These are phyloP conservation scores for Linderniella brevidens DNA, from an alignment of 257 asterid species.

Conservation along the genomic window DNA sequence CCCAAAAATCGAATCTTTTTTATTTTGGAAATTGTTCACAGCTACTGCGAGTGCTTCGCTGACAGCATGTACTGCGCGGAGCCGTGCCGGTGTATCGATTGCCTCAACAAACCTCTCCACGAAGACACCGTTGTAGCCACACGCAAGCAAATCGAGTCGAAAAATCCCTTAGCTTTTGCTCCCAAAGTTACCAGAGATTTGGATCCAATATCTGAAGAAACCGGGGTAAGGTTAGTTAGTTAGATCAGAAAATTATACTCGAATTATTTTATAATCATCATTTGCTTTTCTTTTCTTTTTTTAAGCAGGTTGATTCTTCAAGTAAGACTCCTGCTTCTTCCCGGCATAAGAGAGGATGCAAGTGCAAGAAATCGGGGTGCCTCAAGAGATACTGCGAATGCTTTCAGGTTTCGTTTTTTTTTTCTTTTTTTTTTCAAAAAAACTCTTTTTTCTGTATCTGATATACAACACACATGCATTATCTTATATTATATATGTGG, in stretches of 20 bases:
- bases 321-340: slow-evolving; percentile 96
- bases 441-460: background rate
- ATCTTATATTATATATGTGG: no score
- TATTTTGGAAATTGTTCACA: slow-evolving; percentile 20
- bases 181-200: slow-evolving; percentile 67
- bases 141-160: slow-evolving; percentile 87
- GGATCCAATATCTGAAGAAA: slow-evolving; percentile 34
- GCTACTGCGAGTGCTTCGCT: slow-evolving; percentile 95
- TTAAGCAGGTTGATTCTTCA: slow-evolving; percentile 53
- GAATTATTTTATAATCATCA: background rate
- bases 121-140: slow-evolving; percentile 92
- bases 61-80: slow-evolving; percentile 70
- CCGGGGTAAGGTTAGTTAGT: slow-evolving; percentile 20
- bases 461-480: no score
- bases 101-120: slow-evolving; percentile 84
- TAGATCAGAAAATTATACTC: background rate
- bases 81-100: slow-evolving; percentile 45
- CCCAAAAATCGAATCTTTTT: slow-evolving; percentile 14
- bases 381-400: slow-evolving; percentile 93
- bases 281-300: background rate
- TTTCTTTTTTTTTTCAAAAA: no score
- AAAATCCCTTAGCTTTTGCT: slow-evolving; percentile 96
- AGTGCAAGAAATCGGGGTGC: slow-evolving; percentile 46
- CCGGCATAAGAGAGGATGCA: slow-evolving; percentile 95
- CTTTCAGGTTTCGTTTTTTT: slow-evolving; percentile 56